phyloP scores from a whole-genome alignment of 2,329 filamentous ascomycete genomes.

The Fusarium burgessii region DNA sequence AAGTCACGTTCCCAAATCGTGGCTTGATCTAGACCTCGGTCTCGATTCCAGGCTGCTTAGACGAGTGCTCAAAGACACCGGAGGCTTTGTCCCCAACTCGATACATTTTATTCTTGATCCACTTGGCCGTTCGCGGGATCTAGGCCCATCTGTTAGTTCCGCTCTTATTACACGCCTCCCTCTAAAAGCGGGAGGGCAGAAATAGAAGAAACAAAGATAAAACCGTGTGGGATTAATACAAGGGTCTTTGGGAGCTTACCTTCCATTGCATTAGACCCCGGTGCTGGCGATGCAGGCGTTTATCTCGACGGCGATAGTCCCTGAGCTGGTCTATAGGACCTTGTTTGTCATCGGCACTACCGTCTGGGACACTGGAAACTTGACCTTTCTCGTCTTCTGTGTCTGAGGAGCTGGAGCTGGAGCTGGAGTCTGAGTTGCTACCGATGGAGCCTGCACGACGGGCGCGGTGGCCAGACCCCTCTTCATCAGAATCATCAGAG shows the following conservation, averaged over 20 bases:
- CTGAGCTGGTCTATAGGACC: conserved; percentile 62
- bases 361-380: conserved; percentile 48
- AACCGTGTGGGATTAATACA: conserved; percentile 5
- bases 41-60: conserved; percentile 71
- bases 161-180: conserved; percentile 9
- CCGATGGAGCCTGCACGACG: conserved; percentile 34
- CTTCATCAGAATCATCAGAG: conserved; percentile 41
- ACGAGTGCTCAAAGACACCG: conserved; percentile 68
- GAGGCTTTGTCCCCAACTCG: conserved; percentile 70
- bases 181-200: background rate
- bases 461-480: background rate
- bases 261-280: conserved; percentile 80
- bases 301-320: conserved; percentile 70
- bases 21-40: conserved; percentile 70
- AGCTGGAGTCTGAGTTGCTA: conserved; percentile 45
- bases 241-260: conserved; percentile 44
- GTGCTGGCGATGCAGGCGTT: conserved; percentile 73
- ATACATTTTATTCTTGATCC: conserved; percentile 64
- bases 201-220: conserved; percentile 20
- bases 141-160: conserved; percentile 38
- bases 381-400: conserved; percentile 47
- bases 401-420: conserved; percentile 48
- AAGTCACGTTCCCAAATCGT: conserved; percentile 13
- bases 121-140: conserved; percentile 61
- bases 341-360: conserved; percentile 57